phyloP scores from a whole-genome alignment of 192 early-diverging fungal genomes.

The Coemansia sp. region DNA sequence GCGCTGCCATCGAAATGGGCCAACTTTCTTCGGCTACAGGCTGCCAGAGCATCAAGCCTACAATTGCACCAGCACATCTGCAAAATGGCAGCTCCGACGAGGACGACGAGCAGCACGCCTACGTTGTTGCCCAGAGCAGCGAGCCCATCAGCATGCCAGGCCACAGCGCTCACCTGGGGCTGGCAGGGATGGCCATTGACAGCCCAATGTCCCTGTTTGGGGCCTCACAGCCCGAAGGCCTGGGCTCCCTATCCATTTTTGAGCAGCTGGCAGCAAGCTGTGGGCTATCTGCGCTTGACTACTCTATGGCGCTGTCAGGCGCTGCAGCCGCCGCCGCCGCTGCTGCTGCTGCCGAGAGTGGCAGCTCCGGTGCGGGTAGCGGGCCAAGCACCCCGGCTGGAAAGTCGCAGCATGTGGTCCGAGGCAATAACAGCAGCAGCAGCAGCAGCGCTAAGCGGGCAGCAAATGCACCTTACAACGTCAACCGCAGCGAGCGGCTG shows the following conservation, averaged over 20 bases:
- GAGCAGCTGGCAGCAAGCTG: constrained; percentile 28
- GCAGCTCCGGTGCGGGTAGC: not conserved
- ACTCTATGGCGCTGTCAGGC: not conserved
- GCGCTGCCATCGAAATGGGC: not conserved
- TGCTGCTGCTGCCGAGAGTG: not conserved
- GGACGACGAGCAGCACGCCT: not conserved
- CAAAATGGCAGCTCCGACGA: not conserved
- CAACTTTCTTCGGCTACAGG: not conserved
- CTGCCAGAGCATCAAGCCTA: not conserved
- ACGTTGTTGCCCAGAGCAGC: not conserved
- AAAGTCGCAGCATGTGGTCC: constrained; percentile 28
- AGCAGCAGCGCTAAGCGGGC: constrained; percentile 20
- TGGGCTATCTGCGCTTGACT: constrained; percentile 12
- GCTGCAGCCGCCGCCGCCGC: not conserved
- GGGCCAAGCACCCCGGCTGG: constrained; percentile 6
- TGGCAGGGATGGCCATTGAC: constrained; percentile 39
- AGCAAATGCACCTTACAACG: constrained; percentile 26
- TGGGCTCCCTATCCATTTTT: constrained; percentile 12
- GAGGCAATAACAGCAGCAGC: constrained; percentile 10
- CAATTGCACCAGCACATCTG: constrained; percentile 1
- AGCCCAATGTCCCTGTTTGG: constrained; percentile 11
- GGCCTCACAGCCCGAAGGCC: not conserved
- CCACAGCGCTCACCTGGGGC: constrained; percentile 20
- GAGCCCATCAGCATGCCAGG: not conserved
- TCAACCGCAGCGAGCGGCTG: constrained; percentile 20